phyloP scores from a whole-genome alignment of 768 basidiomycete species.

The Suillus fuscotomentosus region DNA sequence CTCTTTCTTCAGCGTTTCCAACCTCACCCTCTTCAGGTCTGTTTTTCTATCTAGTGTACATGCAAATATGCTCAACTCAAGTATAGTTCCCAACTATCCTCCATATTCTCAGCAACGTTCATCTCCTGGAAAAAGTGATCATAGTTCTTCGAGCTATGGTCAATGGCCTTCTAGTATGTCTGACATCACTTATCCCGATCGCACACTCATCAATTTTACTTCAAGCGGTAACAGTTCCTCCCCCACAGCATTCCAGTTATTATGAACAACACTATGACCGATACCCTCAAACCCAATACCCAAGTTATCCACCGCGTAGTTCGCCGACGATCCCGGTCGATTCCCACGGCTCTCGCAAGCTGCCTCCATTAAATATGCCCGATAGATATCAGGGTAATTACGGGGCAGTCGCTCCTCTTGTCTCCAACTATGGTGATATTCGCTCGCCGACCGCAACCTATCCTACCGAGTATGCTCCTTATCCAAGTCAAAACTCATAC shows the following conservation, averaged over 20 bases:
- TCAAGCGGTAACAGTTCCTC: constrained; percentile 36
- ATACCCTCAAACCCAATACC: constrained; percentile 40
- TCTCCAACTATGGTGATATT: constrained; percentile 42
- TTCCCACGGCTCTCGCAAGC: constrained; percentile 52
- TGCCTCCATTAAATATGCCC: constrained; percentile 54
- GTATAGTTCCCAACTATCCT: constrained; percentile 57
- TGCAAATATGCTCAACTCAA: constrained; percentile 55
- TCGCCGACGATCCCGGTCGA: constrained; percentile 47
- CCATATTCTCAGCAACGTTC: constrained; percentile 66
- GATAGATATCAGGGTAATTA: constrained; percentile 49
- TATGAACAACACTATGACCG: constrained; percentile 62
- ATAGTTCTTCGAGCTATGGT: constrained; percentile 47
- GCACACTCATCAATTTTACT: constrained; percentile 5
- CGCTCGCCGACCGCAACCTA: constrained; percentile 68
- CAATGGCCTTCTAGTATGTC: constrained; percentile 43
- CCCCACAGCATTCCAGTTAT: constrained; percentile 44
- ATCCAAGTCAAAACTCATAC: constrained; percentile 35
- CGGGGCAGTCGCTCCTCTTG: constrained; percentile 34
- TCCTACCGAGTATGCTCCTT: constrained; percentile 51
- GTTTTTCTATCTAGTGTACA: constrained; percentile 58
- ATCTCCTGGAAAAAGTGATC: constrained; percentile 58
- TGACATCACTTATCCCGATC: constrained; percentile 3
- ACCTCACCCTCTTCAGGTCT: constrained; percentile 89
- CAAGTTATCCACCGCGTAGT: constrained; percentile 46
- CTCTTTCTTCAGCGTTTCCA: constrained; percentile 82